Evolutionary conservation across 2,329 filamentous ascomycete species (phyloP), one percentile per base, ranked within the genome.

Genomic region (Plenodomus tracheiphilus): DNA sequence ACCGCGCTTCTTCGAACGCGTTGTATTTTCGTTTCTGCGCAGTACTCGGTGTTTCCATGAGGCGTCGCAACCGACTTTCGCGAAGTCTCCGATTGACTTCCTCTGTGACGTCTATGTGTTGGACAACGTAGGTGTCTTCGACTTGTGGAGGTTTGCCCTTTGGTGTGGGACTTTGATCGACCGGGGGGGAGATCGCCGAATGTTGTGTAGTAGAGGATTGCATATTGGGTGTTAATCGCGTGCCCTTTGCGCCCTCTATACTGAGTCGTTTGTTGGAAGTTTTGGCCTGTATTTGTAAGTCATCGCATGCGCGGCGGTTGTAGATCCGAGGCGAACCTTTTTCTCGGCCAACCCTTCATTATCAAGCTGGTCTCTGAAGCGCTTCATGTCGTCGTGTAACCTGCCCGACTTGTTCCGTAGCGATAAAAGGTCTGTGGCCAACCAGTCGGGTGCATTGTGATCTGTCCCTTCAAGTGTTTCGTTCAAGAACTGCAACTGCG

Each of bases 11-110:
- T 25, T 63, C 66, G 18, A 64, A 59, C 3, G 55, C 58, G 40
- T 65, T 52, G 41, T 58, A 64, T 51, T 70, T 70, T 35, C 68
- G 63, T 48, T 70, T 70, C 41, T 68, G 64, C n/a, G 66, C 57
- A 13, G 65, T 70, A 34, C 60, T 64, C 4, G 65, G 66, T 28
- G 63, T 59, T 25, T 65, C 64, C 64, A 68, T 68, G 30, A 69
- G 49, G 30, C 65, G 60, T 15, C 64, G 61, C 41, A 70, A 39
- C 25, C 66, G 58, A 39, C 57, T 66, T 41, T 68, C 65, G 18
- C 58, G 62, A 28, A 71, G 46, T 3, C 68, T 53, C 17, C 60
- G 53, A 18, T 68, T 65, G 22, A 71, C 68, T 47, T 71, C 68
- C 18, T 67, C 66, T 35, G 65, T 68, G 30, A 71, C 57, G 42